A percentile compares a stretch with the other conserved stretches of the same genome.
These are phyloP conservation scores for Erythrophleum ivorense DNA, from an alignment of 331 rosid genomes.

Conservation along the genomic window DNA sequence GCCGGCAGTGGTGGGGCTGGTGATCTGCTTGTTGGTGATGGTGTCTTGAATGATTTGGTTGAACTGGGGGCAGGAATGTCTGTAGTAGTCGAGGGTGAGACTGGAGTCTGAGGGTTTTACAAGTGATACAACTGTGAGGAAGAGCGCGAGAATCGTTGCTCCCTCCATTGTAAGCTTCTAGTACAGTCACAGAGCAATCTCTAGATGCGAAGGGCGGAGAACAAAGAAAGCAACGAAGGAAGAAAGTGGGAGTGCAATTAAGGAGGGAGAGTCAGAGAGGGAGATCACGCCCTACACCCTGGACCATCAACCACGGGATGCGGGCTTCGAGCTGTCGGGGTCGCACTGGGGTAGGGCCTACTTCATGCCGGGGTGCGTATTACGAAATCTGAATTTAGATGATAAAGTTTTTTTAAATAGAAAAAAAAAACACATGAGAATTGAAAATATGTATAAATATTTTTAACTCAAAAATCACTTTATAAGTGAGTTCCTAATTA, in stretches of 20 bases:
- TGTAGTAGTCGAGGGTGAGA: constrained; percentile 63
- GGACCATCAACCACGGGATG: constrained; percentile 52
- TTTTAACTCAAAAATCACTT: too few species aligned
- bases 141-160: constrained; percentile 7
- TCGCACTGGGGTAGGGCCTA: background rate
- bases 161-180: constrained; percentile 32
- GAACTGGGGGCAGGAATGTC: constrained; percentile 62
- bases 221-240: background rate
- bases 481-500: background rate
- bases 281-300: background rate
- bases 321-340: constrained; percentile 9
- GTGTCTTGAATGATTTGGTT: constrained; percentile 63
- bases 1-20: constrained; percentile 74
- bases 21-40: constrained; percentile 78
- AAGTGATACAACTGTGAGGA: constrained; percentile 17
- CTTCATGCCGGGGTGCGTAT: constrained; percentile 3
- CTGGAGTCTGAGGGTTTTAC: constrained; percentile 24
- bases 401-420: too few species aligned
- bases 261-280: background rate
- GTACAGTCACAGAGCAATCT: background rate
- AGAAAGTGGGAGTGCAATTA: constrained; percentile 7
- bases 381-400: background rate
- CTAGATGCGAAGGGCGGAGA: background rate
- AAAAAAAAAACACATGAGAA: too few species aligned
- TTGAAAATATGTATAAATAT: too few species aligned